phyloP scores from a whole-genome alignment of 1,139 yeast species.

The Kodamaea ohmeri region DNA sequence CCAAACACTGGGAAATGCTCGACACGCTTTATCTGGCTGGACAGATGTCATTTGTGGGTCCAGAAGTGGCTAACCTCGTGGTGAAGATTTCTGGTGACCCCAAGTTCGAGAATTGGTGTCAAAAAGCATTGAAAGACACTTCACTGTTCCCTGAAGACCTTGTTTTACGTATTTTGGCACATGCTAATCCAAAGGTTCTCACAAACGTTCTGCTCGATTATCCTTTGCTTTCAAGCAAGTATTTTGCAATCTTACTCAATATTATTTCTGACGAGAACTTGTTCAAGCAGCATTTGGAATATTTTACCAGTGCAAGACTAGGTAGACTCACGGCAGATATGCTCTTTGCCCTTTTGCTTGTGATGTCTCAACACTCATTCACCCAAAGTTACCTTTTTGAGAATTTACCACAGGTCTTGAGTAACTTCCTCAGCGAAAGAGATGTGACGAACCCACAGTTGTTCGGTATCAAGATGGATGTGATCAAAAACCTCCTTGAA shows the following conservation, averaged over 20 bases:
- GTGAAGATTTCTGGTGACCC: conserved; percentile 16
- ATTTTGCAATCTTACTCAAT: conserved; percentile 32
- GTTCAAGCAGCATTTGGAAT: conserved; percentile 18
- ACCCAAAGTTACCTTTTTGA: conserved; percentile 27
- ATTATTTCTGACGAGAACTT: conserved; percentile 20
- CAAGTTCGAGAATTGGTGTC: conserved; percentile 9
- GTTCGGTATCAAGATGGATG: conserved; percentile 20
- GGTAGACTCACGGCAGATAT: conserved; percentile 26
- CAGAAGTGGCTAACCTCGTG: conserved; percentile 23
- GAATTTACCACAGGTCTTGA: conserved; percentile 28
- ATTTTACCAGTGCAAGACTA: conserved; percentile 21
- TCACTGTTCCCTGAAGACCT: conserved; percentile 20
- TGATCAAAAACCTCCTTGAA: conserved; percentile 26
- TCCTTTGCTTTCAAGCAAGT: conserved; percentile 20
- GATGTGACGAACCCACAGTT: conserved; percentile 12
- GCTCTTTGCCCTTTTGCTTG: conserved; percentile 24
- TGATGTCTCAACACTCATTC: conserved; percentile 23
- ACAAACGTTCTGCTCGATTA: conserved; percentile 19
- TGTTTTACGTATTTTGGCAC: conserved; percentile 25
- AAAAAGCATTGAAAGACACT: conserved; percentile 2
- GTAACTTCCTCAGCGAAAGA: conserved; percentile 10
- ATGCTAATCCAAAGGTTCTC: conserved; percentile 16
- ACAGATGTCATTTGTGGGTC: conserved; percentile 7
- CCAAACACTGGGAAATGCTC: conserved; percentile 4
- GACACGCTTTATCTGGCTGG: conserved; percentile 2